Percentiles rank a stretch among this genome's conserved stretches.
Conservation (phyloP, 2,329 filamentous ascomycete species). For the Zasmidium cellare region DNA sequence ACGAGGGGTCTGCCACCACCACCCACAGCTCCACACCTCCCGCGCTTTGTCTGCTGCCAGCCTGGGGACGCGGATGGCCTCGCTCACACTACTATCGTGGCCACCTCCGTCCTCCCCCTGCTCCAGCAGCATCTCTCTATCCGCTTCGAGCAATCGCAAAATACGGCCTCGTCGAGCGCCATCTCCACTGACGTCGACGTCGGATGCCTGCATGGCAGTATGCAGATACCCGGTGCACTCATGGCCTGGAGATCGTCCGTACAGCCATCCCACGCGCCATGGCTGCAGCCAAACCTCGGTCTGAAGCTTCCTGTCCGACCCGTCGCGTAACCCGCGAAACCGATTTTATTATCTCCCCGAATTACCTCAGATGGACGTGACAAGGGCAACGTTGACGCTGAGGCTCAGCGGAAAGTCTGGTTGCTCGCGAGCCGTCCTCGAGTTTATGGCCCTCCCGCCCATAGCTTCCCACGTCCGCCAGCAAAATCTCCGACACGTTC, state of each 20-base stretch:
- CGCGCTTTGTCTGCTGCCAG: conserved; percentile 8
- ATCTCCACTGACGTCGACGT: conserved; percentile 9
- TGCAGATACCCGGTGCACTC: conserved; percentile 19
- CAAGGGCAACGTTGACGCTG: conserved; percentile 7
- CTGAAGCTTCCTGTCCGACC: conserved; percentile 16
- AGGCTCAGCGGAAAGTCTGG: conserved; percentile 13
- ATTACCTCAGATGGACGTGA: background rate
- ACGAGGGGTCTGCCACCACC: conserved; percentile 7
- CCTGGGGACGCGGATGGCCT: no score
- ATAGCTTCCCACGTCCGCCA: conserved; percentile 1
- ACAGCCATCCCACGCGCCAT: conserved; percentile 22
- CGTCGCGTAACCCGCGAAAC: background rate
- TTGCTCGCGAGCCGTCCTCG: conserved; percentile 9
- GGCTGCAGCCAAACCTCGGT: conserved; percentile 16
- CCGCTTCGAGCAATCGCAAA: conserved; percentile 9
- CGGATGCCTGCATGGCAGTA: conserved; percentile 17
- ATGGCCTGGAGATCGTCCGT: conserved; percentile 16
- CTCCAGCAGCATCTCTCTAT: background rate
- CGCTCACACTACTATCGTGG: background rate
- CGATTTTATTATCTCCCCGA: background rate
- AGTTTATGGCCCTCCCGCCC: conserved; percentile 9
- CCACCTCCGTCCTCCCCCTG: conserved; percentile 5
- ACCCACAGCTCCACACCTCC: conserved; percentile 14
- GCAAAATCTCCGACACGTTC: conserved; percentile 14
- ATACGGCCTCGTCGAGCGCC: background rate